phyloP scores from a whole-genome alignment of 2,329 filamentous ascomycete genomes.

The Escovopsis weberi region DNA sequence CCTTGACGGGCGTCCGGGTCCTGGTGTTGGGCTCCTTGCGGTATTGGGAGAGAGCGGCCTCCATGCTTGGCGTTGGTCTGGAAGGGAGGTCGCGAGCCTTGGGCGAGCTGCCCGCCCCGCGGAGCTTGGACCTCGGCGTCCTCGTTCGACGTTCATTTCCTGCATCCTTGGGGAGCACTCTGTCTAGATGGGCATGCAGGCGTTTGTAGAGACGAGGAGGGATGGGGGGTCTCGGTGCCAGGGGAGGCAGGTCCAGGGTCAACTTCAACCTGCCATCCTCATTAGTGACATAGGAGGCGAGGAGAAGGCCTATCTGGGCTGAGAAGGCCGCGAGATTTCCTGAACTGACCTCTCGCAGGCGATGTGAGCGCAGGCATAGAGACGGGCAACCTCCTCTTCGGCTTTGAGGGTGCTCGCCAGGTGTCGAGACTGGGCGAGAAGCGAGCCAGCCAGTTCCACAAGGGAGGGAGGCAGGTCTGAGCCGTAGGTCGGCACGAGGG shows the following conservation, averaged over 20 bases:
- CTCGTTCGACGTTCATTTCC: constrained; percentile 19
- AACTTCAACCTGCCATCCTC: constrained; percentile 49
- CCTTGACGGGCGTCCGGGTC: constrained; percentile 26
- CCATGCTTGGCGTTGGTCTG: constrained; percentile 32
- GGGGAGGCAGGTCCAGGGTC: constrained; percentile 58
- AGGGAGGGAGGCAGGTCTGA: constrained; percentile 54
- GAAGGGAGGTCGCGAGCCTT: constrained; percentile 22
- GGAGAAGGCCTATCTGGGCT: not conserved
- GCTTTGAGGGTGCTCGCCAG: constrained; percentile 64
- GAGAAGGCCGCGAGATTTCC: too few species aligned
- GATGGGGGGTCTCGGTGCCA: constrained; percentile 62
- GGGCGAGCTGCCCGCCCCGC: constrained; percentile 11
- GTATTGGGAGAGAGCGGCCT: constrained; percentile 27
- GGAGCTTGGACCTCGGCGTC: constrained; percentile 20
- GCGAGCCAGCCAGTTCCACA: constrained; percentile 52
- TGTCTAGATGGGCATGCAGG: constrained; percentile 67
- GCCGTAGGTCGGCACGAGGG: constrained; percentile 58
- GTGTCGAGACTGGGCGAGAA: constrained; percentile 68
- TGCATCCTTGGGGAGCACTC: constrained; percentile 41
- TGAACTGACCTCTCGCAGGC: constrained; percentile 62
- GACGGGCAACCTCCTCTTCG: constrained; percentile 76
- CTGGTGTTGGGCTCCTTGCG: constrained; percentile 20
- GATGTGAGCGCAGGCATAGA: constrained; percentile 74
- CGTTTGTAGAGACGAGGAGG: constrained; percentile 72
- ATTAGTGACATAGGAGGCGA: not conserved